A percentile compares a stretch with the other conserved stretches of the same genome.
phyloP scores from a whole-genome alignment of 441 rosid genomes.

The Gossypium davidsonii region DNA sequence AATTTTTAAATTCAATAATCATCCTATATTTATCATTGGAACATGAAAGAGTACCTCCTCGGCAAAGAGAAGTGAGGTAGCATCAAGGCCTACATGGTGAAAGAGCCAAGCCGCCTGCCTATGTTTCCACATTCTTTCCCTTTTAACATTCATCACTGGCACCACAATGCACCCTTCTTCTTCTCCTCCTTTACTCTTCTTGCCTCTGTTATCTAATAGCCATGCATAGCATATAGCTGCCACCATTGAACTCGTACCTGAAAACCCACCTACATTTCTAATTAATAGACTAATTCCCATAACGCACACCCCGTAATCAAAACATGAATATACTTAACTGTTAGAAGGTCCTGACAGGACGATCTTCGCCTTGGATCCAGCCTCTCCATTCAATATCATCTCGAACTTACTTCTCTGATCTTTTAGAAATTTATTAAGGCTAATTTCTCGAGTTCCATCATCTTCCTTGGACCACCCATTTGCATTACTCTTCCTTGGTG shows the following conservation, averaged over 20 bases:
- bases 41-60: constrained; percentile 42
- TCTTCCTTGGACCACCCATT: constrained; percentile 25
- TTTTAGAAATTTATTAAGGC: constrained; percentile 43
- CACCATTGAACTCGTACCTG: constrained; percentile 59
- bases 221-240: constrained; percentile 60
- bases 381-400: constrained; percentile 31
- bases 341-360: constrained; percentile 53
- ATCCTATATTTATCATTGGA: too few relatives aligned
- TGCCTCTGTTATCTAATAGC: constrained; percentile 34
- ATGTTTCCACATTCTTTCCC: constrained; percentile 53
- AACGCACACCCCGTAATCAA: not conserved
- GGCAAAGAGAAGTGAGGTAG: constrained; percentile 45
- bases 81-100: constrained; percentile 48
- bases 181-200: constrained; percentile 30
- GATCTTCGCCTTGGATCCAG: constrained; percentile 37
- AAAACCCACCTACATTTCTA: not conserved
- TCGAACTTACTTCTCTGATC: constrained; percentile 38
- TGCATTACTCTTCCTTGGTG: constrained; percentile 4
- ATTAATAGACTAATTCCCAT: too few relatives aligned
- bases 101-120: constrained; percentile 62
- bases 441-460: constrained; percentile 11
- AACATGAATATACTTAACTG: constrained; percentile 30
- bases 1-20: too few relatives aligned
- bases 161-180: constrained; percentile 22
- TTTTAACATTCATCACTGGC: constrained; percentile 53